Conservation (phyloP, 805 yeast genomes). For the Saturnispora galanensis region DNA sequence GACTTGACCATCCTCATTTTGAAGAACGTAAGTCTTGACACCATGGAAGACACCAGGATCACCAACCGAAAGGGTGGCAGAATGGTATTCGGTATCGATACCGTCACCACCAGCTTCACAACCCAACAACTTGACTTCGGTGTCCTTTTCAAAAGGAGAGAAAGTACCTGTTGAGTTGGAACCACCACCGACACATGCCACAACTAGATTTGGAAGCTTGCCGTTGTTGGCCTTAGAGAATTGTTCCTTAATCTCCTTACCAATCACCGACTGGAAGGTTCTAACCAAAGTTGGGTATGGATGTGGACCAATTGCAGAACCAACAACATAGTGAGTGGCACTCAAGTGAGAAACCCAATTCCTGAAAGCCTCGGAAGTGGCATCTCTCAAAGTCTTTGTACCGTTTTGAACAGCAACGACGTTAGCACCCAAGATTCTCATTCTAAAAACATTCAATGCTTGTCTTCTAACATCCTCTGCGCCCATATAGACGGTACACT, state of each 20-base stretch:
- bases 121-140: conserved; percentile 72
- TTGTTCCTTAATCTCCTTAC: conserved; percentile 88
- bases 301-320: conserved; percentile 98
- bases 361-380: conserved; percentile 94
- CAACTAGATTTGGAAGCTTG: conserved; percentile 82
- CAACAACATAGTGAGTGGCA: conserved; percentile 89
- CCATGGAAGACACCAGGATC: conserved; percentile 98
- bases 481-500: conserved; percentile 96
- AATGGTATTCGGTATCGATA: conserved; percentile 74
- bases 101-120: conserved; percentile 99
- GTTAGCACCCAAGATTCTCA: conserved; percentile 92
- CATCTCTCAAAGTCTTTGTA: conserved; percentile 93
- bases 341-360: conserved; percentile 85
- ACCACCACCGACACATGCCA: conserved; percentile 99
- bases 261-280: conserved; percentile 96
- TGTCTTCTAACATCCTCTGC: conserved; percentile 99
- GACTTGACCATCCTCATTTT: conserved; percentile 88
- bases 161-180: conserved; percentile 95
- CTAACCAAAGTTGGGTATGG: conserved; percentile 97
- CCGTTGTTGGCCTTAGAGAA: conserved; percentile 72
- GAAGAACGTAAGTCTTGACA: conserved; percentile 87
- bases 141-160: conserved; percentile 82
- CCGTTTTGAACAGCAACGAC: conserved; percentile 93
- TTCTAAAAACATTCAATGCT: conserved; percentile 95
- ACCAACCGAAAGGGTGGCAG: conserved; percentile 94